Evolutionary conservation across 208 protist genomes (phyloP).

Genomic region (Sergeia podlipaevii): DNA sequence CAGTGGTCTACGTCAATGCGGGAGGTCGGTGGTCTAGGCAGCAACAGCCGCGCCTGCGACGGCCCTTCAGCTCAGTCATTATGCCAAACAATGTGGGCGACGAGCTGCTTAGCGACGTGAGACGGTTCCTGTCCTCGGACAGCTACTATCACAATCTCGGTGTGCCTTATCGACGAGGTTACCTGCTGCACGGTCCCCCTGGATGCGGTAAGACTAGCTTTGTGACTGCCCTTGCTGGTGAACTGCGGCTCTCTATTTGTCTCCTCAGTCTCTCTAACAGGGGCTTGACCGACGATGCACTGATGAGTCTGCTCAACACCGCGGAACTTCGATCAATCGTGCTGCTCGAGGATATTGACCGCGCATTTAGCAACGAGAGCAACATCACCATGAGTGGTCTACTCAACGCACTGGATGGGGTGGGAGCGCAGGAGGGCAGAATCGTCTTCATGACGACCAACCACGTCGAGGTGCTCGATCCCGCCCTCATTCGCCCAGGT

Average conservation of each 20-base stretch:
- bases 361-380: constrained; percentile 86
- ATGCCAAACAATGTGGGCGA: constrained; percentile 60
- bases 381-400: constrained; percentile 93
- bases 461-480: constrained; percentile 92
- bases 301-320: constrained; percentile 85
- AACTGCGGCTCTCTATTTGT: constrained; percentile 91
- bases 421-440: constrained; percentile 92
- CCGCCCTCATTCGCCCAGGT: constrained; percentile 93
- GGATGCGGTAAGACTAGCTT: constrained; percentile 94
- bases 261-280: constrained; percentile 91
- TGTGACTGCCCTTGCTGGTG: constrained; percentile 91
- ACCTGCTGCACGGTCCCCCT: constrained; percentile 94
- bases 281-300: constrained; percentile 82
- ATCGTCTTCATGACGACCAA: constrained; percentile 98
- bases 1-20: constrained; percentile 79
- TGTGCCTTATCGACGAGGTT: constrained; percentile 95
- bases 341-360: constrained; percentile 95
- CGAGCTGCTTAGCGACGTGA: constrained; percentile 69
- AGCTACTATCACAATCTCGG: constrained; percentile 91
- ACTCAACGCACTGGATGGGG: constrained; percentile 95
- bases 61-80: constrained; percentile 89
- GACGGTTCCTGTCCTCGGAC: constrained; percentile 71
- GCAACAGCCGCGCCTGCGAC: constrained; percentile 56
- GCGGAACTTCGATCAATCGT: constrained; percentile 86
- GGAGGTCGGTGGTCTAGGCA: constrained; percentile 74